Evolutionary conservation across 768 basidiomycete genomes (phyloP).

Genomic region (Coprinellus aureogranulatus): DNA sequence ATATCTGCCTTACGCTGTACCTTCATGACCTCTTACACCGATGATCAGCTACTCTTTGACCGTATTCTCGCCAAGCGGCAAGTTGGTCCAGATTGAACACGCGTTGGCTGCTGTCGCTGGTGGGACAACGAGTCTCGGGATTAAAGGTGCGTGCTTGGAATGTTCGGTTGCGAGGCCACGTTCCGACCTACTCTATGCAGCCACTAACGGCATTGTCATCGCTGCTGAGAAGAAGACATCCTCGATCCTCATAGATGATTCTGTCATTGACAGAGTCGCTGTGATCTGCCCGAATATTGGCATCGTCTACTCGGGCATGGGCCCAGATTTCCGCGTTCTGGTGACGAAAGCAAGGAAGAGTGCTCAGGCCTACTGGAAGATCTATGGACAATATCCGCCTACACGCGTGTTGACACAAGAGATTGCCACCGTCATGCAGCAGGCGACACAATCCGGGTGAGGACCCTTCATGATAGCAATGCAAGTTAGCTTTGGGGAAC

Average conservation of each 20-base stretch:
- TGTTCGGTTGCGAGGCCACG: constrained; percentile 8
- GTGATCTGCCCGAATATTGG: constrained; percentile 98
- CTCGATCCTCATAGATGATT: constrained; percentile 96
- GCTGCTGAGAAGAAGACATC: constrained; percentile 99
- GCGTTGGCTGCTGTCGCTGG: constrained; percentile 94
- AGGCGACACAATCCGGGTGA: constrained; percentile 97
- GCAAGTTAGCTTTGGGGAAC: constrained; percentile 12
- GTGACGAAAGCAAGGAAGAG: constrained; percentile 94
- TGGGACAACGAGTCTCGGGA: constrained; percentile 95
- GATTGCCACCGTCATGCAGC: constrained; percentile 97
- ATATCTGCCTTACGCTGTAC: constrained; percentile 10
- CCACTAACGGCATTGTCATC: constrained; percentile 98
- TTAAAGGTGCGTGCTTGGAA: constrained; percentile 73
- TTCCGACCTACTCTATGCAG: constrained; percentile 38
- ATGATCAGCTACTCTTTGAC: constrained; percentile 89
- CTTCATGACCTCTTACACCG: constrained; percentile 6
- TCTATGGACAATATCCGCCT: constrained; percentile 97
- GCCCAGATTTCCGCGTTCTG: constrained; percentile 94
- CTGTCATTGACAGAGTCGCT: constrained; percentile 96
- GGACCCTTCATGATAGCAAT: constrained; percentile 24
- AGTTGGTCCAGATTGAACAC: constrained; percentile 99
- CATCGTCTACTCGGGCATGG: constrained; percentile 99
- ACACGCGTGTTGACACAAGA: constrained; percentile 96
- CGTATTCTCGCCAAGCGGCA: constrained; percentile 98
- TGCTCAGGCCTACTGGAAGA: constrained; percentile 99